phyloP scores from a whole-genome alignment of 2,329 filamentous ascomycete genomes.

The Monosporascus sp. region DNA sequence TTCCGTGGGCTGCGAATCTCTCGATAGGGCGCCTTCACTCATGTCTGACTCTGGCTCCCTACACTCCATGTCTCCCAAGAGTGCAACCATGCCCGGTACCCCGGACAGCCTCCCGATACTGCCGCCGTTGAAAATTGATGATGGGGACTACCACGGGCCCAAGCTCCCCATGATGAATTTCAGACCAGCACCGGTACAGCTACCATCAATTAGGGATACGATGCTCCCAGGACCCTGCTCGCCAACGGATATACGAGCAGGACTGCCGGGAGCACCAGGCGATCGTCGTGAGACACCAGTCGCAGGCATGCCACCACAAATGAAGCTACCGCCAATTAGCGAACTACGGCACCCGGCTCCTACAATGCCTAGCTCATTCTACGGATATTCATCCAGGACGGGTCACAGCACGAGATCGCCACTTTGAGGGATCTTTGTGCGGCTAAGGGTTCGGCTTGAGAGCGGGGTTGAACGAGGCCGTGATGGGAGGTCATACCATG shows the following conservation, averaged over 20 bases:
- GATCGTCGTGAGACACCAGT: not conserved
- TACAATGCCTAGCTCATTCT: not conserved
- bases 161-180: not conserved
- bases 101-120: slow-evolving; percentile 35
- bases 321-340: not conserved
- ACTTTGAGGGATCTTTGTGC: too few relatives aligned
- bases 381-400: not conserved
- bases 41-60: slow-evolving; percentile 64
- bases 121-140: slow-evolving; percentile 15
- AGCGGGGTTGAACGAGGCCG: too few relatives aligned
- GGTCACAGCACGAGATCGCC: too few relatives aligned
- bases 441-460: too few relatives aligned
- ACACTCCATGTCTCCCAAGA: slow-evolving; percentile 54
- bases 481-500: too few relatives aligned
- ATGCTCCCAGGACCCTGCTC: slow-evolving; percentile 31
- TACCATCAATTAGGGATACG: slow-evolving; percentile 26
- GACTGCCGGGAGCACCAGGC: not conserved
- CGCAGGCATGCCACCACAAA: not conserved
- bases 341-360: not conserved
- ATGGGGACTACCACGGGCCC: slow-evolving; percentile 7
- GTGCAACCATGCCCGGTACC: slow-evolving; percentile 30
- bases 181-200: slow-evolving; percentile 2
- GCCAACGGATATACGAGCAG: slow-evolving; percentile 12
- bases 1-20: slow-evolving; percentile 48
- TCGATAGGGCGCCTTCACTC: slow-evolving; percentile 61